Base-by-base conservation (phyloP, 2,329 filamentous ascomycete species). In the Colletotrichum echinochloae region DNA sequence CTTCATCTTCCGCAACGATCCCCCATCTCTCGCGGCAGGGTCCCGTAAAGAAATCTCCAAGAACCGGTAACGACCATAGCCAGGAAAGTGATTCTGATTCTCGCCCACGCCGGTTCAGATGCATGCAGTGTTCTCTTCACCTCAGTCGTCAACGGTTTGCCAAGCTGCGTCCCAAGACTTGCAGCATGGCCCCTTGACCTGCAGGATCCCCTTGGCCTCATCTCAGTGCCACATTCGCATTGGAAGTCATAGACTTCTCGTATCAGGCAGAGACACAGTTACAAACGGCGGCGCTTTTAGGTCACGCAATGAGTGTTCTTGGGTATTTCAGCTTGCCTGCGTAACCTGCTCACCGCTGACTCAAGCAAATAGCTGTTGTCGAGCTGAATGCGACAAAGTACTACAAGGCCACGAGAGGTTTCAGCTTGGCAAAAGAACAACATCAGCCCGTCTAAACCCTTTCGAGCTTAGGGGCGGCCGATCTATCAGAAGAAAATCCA, bases 71-170 rank as follows among this genome's bases (percentile, higher is more conserved):
- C 59, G 44, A 39, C 44, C 44, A n/a, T 18, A 14, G 6, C 6
- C 3, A 18, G 11, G n/a, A 6, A 11, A 35, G 4, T 5, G 18
- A 4, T 16, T 8, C 5, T 11, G 35, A 56, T 9, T 18, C n/a
- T 35, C 7, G 14, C 6, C 3, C 41, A 3, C 37, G 5, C 12
- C 6, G 12, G 26, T 1, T 2, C 48, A 23, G 48, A 44, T 48
- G 23, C 46, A 44, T 48, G 23, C 46, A 69, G 28, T 69, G 46
- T 66, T 46, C 64, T 51, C 61, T 41, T 41, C 49, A 48, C 48
- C 46, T 55, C 28, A 52, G 62, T 54, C 56, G 48, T 35, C 51
- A 70, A 70, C 67, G 56, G 67, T 61, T 66, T 62, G 64, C 67
- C 67, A 70, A 70, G 67, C 33, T 20, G 28, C 16, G 1, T 46